phyloP scores from a whole-genome alignment of 139 green algal species.

The Micractinium sp. region DNA sequence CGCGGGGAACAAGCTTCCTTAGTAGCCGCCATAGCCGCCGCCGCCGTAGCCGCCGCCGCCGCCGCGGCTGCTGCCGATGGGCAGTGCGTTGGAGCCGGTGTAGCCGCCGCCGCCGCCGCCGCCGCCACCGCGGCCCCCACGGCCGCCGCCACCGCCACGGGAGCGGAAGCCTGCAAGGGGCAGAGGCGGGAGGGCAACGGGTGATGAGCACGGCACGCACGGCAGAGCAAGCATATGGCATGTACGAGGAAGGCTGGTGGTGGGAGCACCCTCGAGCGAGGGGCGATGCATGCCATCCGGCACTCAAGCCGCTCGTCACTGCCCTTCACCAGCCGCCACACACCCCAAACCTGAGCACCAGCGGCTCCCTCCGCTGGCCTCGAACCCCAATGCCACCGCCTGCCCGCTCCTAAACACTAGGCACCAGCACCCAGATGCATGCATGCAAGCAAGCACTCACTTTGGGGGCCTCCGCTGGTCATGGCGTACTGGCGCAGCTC shows the following conservation, averaged over 20 bases:
- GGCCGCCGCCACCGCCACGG: conserved; percentile 30
- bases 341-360: not conserved
- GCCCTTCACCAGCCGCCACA: not conserved
- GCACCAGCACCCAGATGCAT: not conserved
- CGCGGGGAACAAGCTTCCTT: not conserved
- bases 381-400: too few relatives aligned
- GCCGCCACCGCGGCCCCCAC: conserved; percentile 29
- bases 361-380: too few relatives aligned
- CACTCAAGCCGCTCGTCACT: not conserved
- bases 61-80: conserved; percentile 21
- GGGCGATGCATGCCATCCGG: not conserved
- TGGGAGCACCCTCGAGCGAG: not conserved
- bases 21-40: conserved; percentile 25
- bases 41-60: not conserved
- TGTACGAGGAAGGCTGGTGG: not conserved
- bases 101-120: conserved; percentile 21
- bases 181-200: not conserved
- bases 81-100: conserved; percentile 25
- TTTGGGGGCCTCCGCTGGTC: conserved; percentile 46
- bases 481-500: conserved; percentile 55
- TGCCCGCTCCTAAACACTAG: not conserved
- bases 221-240: not conserved
- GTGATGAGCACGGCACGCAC: not conserved
- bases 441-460: not conserved
- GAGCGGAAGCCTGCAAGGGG: conserved; percentile 36